Base-by-base conservation (phyloP, 2,329 filamentous ascomycete species). In the Penicillium brevicompactum region DNA sequence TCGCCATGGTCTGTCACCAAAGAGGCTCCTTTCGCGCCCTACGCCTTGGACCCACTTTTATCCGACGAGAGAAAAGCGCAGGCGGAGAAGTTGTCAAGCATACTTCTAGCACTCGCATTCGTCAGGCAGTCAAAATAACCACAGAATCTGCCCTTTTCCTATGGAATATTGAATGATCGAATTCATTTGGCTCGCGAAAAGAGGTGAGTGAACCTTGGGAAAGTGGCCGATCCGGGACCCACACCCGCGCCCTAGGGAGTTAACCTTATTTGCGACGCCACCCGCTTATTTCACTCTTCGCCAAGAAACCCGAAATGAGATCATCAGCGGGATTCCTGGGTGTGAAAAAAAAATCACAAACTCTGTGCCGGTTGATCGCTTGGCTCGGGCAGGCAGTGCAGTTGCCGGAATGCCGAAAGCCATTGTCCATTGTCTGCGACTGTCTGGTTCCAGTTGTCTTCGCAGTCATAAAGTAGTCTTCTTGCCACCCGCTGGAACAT, bases 401-500 rank as follows among this genome's bases (percentile, higher is more conserved):
- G 27, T 32, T 41, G 24, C 18, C 59, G 53, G 49, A 67, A 67
- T 6, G 45, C 44, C 46, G 63, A 56, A 4, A 67, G 38, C 62
- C 64, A 67, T 34, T 62, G 58, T 2, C 55, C 53, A 48, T 61
- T 62, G 53, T 68, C 66, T 13, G 62, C 63, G 18, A 67, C 68
- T 14, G 71, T 74, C 37, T 75, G 70, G 49, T 81, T 77, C 79
- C 79, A 82, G 7, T 71, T 62, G 51, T 82, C 80, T 40, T 82
- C 78, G 9, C 71, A 71, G 14, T 76, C 75, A 53, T 80, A 83
- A 5, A 82, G 55, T 18, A 82, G 76, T 37, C 67, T 65, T n/a
- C 80, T 71, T 2, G 80, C 76, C 51, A 80, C 71, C 4, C 61
- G 58, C 62, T 82, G 80, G 6, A 83, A 69, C 72, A 80, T 77